Conservation (phyloP, 2,329 filamentous ascomycete genomes). For the Botrytis squamosa region DNA sequence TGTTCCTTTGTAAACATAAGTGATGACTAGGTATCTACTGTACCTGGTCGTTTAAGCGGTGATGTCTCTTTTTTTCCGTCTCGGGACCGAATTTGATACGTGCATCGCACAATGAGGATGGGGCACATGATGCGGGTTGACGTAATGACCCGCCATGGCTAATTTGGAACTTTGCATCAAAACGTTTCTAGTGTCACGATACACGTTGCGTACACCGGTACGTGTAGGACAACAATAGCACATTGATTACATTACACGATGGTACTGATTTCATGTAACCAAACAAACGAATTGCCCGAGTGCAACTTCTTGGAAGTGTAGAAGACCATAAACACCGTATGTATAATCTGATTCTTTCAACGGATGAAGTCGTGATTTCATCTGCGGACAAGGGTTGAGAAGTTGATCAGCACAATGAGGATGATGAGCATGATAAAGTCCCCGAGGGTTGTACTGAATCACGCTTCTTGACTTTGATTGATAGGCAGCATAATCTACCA, state of each 20-base stretch:
- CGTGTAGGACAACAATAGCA: background rate
- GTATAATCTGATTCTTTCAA: background rate
- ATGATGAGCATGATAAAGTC: background rate
- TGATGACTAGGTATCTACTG: background rate
- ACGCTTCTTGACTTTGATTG: background rate
- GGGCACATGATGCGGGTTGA: background rate
- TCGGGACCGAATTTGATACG: constrained; percentile 6
- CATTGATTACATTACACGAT: background rate
- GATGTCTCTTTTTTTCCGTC: background rate
- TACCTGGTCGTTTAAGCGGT: background rate
- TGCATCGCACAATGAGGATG: background rate
- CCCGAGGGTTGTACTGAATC: background rate
- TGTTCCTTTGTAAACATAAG: background rate
- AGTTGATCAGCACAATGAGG: background rate
- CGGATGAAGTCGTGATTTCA: background rate
- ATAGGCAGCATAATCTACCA: background rate
- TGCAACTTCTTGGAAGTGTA: background rate
- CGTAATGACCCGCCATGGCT: background rate
- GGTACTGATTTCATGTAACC: background rate
- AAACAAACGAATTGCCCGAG: background rate
- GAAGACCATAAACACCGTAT: background rate
- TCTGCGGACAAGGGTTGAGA: background rate
- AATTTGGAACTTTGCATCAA: background rate
- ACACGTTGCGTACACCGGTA: background rate
- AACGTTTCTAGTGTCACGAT: background rate